Evolutionary conservation across 2,329 filamentous ascomycete species (phyloP).

Genomic region (Colletotrichum echinochloae): DNA sequence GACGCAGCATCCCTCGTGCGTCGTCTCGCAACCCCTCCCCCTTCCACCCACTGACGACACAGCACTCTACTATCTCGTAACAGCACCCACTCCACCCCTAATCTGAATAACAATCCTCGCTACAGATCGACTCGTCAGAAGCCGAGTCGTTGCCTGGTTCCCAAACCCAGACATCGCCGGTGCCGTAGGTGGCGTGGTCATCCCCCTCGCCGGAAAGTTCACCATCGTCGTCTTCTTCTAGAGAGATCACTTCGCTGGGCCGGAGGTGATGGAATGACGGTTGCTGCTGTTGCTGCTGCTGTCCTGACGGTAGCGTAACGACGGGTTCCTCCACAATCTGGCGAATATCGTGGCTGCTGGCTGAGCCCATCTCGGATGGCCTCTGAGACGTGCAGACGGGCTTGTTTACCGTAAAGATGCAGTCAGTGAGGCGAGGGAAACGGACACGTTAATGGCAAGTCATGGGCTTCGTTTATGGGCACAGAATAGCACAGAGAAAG

Average conservation of each 20-base stretch:
- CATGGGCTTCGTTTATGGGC: not conserved
- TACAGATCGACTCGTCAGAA: not conserved
- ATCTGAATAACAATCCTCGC: not conserved
- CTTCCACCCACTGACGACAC: not conserved
- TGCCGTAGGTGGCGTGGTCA: not conserved
- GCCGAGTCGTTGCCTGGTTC: not conserved
- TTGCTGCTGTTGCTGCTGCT: not conserved
- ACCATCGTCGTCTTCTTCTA: not conserved
- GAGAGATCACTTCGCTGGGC: not conserved
- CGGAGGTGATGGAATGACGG: too few species aligned
- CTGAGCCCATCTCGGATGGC: conserved; percentile 14
- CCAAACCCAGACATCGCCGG: not conserved
- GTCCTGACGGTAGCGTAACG: conserved; percentile 14
- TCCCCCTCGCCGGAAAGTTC: not conserved
- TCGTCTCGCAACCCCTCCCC: not conserved
- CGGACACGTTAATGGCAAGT: too few species aligned
- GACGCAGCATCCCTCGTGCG: not conserved
- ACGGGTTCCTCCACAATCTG: conserved; percentile 23
- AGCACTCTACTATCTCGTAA: conserved; percentile 22
- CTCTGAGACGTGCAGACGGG: not conserved
- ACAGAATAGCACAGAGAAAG: not conserved
- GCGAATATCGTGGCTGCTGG: conserved; percentile 25
- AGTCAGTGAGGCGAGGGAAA: not conserved
- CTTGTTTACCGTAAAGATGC: not conserved
- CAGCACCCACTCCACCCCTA: conserved; percentile 19